Evolutionary conservation across 1,284 basidiomycete species (phyloP), one percentile per base, ranked within the genome.

Genomic region (Puccinia sorghi): DNA sequence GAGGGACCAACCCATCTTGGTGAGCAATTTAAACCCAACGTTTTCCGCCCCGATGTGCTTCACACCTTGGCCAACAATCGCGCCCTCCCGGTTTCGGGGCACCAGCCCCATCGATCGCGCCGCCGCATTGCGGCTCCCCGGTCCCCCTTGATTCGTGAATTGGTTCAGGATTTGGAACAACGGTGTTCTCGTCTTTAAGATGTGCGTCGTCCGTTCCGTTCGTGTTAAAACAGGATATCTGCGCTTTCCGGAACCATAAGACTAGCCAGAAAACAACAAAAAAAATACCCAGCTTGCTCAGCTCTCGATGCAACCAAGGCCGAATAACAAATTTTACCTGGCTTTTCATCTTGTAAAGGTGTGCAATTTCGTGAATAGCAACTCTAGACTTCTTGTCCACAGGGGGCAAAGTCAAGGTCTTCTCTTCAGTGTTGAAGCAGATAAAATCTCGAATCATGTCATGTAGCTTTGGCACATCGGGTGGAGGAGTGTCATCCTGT

Each of bases 1-100:
- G 27, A 52, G 32, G 4, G 72, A 64, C 72, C 72, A 75, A 13
- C 72, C 72, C 72, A 75, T 75, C 39, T 75, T 75, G 11, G 43
- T 54, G 3, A 75, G 39, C 13, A 75, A 27, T 39, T 66, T 63
- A 32, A 64, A 75, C 27, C 72, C 72, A 37, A 75, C 50, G 61
- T 75, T 75, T 12, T 75, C 61, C 37, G 46, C 43, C 25, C 61
- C 72, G 32, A 75, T 75, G 59, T 75, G 59, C 12, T n/a, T 39
- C 3, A 59, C 72, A 13, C 50, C 61, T 20, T 63, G 25, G 20
- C 72, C 72, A 12, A 75, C 61, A 5, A 66, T 9, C 15, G 25
- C 52, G 22, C 72, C 72, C 25, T 75, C 72, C n/a, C 41, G 17
- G 37, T 32, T 75, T 20, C 48, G n/a, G 32, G 48, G 52, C 13